phyloP scores from a whole-genome alignment of 192 early-diverging fungal species.

The Podila epicladia region DNA sequence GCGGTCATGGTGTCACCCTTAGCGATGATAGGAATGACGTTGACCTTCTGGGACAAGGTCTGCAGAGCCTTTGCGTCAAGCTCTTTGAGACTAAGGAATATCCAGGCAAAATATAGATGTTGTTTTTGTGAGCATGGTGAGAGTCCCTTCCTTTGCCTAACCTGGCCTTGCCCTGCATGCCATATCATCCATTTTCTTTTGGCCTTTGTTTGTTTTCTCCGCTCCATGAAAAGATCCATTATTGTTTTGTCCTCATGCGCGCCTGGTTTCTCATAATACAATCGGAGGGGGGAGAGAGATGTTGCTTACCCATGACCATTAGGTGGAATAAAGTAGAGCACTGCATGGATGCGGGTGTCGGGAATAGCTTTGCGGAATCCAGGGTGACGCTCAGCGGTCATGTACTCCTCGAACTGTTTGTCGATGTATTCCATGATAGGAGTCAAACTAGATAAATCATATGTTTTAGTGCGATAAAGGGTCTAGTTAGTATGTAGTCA shows the following conservation, averaged over 20 bases:
- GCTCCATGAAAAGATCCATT: background rate
- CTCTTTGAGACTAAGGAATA: slow-evolving; percentile 54
- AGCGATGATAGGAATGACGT: slow-evolving; percentile 87
- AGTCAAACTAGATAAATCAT: slow-evolving; percentile 69
- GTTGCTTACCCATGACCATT: slow-evolving; percentile 83
- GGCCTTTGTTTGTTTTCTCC: background rate
- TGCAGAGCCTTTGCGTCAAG: slow-evolving; percentile 74
- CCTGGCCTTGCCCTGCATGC: too few species aligned
- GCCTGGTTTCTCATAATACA: background rate
- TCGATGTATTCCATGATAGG: slow-evolving; percentile 97
- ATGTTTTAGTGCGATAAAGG: too few species aligned
- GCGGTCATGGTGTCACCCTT: slow-evolving; percentile 80
- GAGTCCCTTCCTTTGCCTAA: too few species aligned
- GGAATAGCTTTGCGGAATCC: slow-evolving; percentile 77
- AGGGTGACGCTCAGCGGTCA: slow-evolving; percentile 84
- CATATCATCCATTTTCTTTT: background rate
- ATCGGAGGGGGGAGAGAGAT: background rate
- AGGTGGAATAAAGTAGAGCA: slow-evolving; percentile 97
- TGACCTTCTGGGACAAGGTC: slow-evolving; percentile 75
- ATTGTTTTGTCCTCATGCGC: background rate
- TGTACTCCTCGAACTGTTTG: slow-evolving; percentile 92
- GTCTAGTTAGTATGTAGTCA: background rate
- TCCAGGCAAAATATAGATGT: background rate
- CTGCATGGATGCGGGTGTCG: slow-evolving; percentile 94
- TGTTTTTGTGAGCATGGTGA: background rate